A percentile compares a stretch with the other conserved stretches of the same genome.
phyloP scores from a whole-genome alignment of 1,139 yeast genomes.

The Taiozyma sp. region DNA sequence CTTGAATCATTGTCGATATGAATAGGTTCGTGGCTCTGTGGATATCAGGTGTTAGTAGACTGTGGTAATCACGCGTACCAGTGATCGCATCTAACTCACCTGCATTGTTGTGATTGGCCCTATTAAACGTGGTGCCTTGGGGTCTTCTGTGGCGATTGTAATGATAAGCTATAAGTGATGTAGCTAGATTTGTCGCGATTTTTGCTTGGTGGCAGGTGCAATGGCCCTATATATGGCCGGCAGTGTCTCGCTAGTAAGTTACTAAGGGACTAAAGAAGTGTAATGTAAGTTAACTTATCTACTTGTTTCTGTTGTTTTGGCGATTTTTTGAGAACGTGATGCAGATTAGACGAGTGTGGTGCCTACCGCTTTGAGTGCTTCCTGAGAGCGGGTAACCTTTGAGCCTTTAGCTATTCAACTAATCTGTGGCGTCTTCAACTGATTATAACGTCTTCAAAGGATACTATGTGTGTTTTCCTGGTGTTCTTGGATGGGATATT shows the following conservation, averaged over 20 bases:
- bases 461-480: too few species aligned
- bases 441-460: too few species aligned
- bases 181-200: not conserved
- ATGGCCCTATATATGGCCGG: not conserved
- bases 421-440: too few species aligned
- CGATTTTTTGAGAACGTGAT: not conserved
- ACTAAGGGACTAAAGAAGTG: not conserved
- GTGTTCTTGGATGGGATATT: too few species aligned
- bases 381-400: not conserved
- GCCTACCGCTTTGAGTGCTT: not conserved
- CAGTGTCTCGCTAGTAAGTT: not conserved
- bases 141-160: not conserved
- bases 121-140: not conserved
- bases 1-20: slow-evolving; percentile 19
- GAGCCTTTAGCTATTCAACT: too few species aligned
- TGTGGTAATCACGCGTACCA: not conserved
- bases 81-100: not conserved
- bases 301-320: not conserved
- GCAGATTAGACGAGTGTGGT: not conserved
- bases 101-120: not conserved
- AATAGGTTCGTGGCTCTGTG: slow-evolving; percentile 7
- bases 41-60: not conserved
- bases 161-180: not conserved
- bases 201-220: not conserved
- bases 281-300: not conserved